Evolutionary conservation across 352 stramenopile species (phyloP).

Genomic region (Phytophthora fragariae): DNA sequence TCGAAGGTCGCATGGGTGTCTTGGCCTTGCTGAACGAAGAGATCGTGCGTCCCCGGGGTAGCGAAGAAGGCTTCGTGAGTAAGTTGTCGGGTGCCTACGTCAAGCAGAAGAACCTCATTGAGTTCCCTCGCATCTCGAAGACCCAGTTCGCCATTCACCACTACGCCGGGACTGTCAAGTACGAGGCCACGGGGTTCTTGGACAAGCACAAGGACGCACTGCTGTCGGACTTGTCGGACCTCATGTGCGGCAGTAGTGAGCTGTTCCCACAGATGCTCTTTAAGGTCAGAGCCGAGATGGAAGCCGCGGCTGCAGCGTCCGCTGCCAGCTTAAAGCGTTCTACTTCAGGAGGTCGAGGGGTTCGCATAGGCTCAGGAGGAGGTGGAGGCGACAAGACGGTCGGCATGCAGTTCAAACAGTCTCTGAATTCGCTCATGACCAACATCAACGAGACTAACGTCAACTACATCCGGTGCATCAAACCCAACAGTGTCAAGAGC

Average conservation of each 20-base stretch:
- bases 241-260: constrained; percentile 66
- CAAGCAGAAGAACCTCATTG: constrained; percentile 66
- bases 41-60: constrained; percentile 79
- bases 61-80: constrained; percentile 70
- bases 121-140: constrained; percentile 72
- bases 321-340: constrained; percentile 31
- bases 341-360: constrained; percentile 34
- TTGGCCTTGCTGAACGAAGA: constrained; percentile 90
- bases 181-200: constrained; percentile 91
- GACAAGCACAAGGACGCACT: constrained; percentile 96
- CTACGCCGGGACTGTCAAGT: constrained; percentile 94
- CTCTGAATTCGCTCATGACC: constrained; percentile 71
- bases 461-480: constrained; percentile 89
- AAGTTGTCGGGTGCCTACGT: constrained; percentile 61
- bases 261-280: constrained; percentile 70
- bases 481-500: constrained; percentile 84
- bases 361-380: constrained; percentile 12
- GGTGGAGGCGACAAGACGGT: constrained; percentile 57
- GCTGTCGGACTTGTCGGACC: constrained; percentile 90
- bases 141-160: constrained; percentile 94
- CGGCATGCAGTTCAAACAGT: constrained; percentile 85
- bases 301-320: constrained; percentile 32
- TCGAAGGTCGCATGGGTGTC: constrained; percentile 82
- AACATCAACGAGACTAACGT: constrained; percentile 80
- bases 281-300: constrained; percentile 48